These are phyloP conservation scores for Penicillium sp. DNA, from an alignment of 2,329 filamentous ascomycete species.

Conservation along the genomic window DNA sequence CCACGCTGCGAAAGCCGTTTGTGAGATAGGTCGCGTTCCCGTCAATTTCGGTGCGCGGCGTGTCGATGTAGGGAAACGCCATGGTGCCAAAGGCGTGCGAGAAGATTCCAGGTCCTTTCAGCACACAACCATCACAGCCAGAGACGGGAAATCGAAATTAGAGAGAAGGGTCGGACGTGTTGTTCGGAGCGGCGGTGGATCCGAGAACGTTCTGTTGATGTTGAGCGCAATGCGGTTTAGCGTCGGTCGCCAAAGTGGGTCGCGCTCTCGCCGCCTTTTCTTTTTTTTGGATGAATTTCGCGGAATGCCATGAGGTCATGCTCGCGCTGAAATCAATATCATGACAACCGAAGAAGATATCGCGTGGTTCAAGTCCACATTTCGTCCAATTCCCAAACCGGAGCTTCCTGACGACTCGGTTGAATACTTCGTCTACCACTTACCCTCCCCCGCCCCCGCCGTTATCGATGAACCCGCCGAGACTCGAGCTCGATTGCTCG, in stretches of 20 bases:
- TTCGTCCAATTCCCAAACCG: conserved; percentile 58
- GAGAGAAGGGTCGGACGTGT: conserved; percentile 27
- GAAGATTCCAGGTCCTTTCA: conserved; percentile 16
- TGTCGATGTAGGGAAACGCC: conserved; percentile 68
- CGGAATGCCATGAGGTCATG: conserved; percentile 34
- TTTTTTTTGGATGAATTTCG: too few relatives aligned
- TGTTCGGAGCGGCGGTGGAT: conserved; percentile 26
- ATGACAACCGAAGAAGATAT: conserved; percentile 52
- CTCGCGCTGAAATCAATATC: conserved; percentile 4
- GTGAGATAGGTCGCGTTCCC: conserved; percentile 78
- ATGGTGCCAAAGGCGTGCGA: conserved; percentile 43
- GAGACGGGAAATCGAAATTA: conserved; percentile 3
- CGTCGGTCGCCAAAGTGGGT: conserved; percentile 17
- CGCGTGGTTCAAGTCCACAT: conserved; percentile 61
- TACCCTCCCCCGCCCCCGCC: conserved; percentile 54
- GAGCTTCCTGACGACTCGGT: conserved; percentile 74
- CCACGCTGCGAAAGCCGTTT: conserved; percentile 55
- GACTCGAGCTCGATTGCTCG: conserved; percentile 58
- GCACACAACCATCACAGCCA: conserved; percentile 25
- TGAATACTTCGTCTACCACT: conserved; percentile 73
- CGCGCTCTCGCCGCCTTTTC: conserved; percentile 25
- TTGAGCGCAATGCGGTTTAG: conserved; percentile 37
- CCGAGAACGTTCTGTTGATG: conserved; percentile 40
- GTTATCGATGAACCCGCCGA: conserved; percentile 50
- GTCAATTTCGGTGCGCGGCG: conserved; percentile 70